Percentiles rank a stretch among this genome's conserved stretches.
phyloP scores from a whole-genome alignment of 352 stramenopile species.

The Globisporangium megalacanthum region DNA sequence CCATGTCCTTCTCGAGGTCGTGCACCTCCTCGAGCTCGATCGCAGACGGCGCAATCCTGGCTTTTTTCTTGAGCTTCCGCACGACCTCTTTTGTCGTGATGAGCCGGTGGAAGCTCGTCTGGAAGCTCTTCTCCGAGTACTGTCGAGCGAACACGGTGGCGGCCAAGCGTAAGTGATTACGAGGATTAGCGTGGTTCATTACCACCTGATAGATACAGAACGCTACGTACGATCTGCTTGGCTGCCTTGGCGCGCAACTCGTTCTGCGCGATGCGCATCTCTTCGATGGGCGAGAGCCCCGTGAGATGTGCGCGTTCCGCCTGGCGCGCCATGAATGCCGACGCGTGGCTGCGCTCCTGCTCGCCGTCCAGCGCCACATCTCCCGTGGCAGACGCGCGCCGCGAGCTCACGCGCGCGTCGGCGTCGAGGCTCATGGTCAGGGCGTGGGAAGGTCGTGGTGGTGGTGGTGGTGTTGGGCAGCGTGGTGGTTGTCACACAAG shows the following conservation, averaged over 20 bases:
- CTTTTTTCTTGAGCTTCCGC: constrained; percentile 50
- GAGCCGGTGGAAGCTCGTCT: constrained; percentile 49
- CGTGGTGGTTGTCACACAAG: no score
- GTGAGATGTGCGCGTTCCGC: constrained; percentile 66
- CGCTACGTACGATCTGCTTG: constrained; percentile 33
- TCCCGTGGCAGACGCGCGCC: neutral
- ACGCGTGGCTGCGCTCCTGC: constrained; percentile 14
- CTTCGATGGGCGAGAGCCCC: constrained; percentile 74
- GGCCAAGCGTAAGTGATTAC: neutral
- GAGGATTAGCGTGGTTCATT: neutral
- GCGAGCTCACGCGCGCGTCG: neutral
- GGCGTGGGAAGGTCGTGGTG: no score
- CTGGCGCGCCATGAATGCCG: constrained; percentile 74
- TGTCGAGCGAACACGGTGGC: neutral
- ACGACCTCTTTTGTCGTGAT: constrained; percentile 56
- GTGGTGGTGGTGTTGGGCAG: no score
- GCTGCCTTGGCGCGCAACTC: constrained; percentile 71
- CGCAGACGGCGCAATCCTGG: constrained; percentile 39
- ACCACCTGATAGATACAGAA: neutral
- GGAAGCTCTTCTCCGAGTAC: constrained; percentile 20
- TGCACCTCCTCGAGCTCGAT: constrained; percentile 22
- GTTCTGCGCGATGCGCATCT: constrained; percentile 79
- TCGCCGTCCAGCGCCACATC: constrained; percentile 6
- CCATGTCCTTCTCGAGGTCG: constrained; percentile 54
- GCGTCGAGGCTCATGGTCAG: neutral